These are phyloP conservation scores for Pythium scleroteichum DNA, from an alignment of 352 stramenopile species.

Conservation along the genomic window DNA sequence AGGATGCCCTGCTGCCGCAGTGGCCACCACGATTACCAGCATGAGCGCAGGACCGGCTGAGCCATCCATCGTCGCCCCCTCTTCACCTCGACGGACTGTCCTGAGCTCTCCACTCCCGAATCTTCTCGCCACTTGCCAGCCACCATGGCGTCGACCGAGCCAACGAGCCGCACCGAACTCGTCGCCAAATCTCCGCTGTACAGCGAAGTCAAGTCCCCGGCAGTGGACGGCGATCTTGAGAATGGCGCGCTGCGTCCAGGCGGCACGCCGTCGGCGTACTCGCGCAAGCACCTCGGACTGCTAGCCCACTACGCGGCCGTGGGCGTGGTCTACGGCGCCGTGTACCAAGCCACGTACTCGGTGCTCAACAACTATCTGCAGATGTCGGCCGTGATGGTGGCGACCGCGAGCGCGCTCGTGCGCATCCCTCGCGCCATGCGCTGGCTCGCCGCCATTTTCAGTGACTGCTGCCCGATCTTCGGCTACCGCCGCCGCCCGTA, in stretches of 20 bases:
- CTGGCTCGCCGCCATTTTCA: conserved; percentile 52
- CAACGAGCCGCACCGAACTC: not conserved
- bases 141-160: conserved; percentile 1
- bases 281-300: conserved; percentile 30
- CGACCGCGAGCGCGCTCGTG: conserved; percentile 31
- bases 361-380: conserved; percentile 37
- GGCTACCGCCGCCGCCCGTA: conserved; percentile 34
- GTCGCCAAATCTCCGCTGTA: conserved; percentile 2
- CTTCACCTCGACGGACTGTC: not conserved
- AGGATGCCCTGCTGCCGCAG: not conserved
- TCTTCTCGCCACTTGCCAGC: not conserved
- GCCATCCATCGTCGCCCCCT: too few relatives aligned
- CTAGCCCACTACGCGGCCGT: conserved; percentile 30
- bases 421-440: conserved; percentile 56
- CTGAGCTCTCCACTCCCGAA: conserved; percentile 1
- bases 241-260: conserved; percentile 26
- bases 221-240: conserved; percentile 15
- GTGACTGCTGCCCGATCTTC: conserved; percentile 21
- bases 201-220: conserved; percentile 2
- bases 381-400: conserved; percentile 25
- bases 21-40: not conserved
- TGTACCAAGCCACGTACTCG: conserved; percentile 30
- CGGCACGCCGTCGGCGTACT: conserved; percentile 28
- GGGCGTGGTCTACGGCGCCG: conserved; percentile 29
- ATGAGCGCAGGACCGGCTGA: too few relatives aligned